Evolutionary conservation across 192 early-diverging fungal species (phyloP).

Genomic region (Coemansia sp.): DNA sequence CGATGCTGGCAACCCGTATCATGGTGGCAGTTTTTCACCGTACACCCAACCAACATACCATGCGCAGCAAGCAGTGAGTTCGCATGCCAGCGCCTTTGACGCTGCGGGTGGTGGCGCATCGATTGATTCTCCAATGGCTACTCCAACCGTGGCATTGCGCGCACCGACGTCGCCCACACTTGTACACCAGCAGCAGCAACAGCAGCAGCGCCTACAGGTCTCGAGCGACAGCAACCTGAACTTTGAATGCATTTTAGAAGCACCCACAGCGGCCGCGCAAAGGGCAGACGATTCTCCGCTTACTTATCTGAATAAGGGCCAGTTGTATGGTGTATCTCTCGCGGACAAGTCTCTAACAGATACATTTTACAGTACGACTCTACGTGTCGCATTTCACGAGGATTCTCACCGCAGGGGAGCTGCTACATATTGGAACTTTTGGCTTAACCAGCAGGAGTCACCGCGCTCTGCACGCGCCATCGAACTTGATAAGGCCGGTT

Average conservation of each 20-base stretch:
- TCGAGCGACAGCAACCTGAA: slow-evolving; percentile 24
- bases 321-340: slow-evolving; percentile 62
- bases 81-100: slow-evolving; percentile 19
- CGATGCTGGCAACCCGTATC: slow-evolving; percentile 22
- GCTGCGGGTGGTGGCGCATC: background rate
- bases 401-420: slow-evolving; percentile 68
- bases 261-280: slow-evolving; percentile 52
- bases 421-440: slow-evolving; percentile 71
- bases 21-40: slow-evolving; percentile 20
- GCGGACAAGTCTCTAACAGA: slow-evolving; percentile 58
- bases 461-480: slow-evolving; percentile 64
- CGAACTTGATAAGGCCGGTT: slow-evolving; percentile 67
- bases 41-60: slow-evolving; percentile 44
- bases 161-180: slow-evolving; percentile 14
- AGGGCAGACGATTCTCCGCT: slow-evolving; percentile 63
- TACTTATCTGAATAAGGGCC: slow-evolving; percentile 78
- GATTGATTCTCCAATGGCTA: slow-evolving; percentile 27
- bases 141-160: slow-evolving; percentile 20
- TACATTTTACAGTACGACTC: slow-evolving; percentile 58
- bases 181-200: slow-evolving; percentile 22
- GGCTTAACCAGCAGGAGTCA: slow-evolving; percentile 71
- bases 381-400: slow-evolving; percentile 75
- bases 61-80: slow-evolving; percentile 16
- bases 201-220: slow-evolving; percentile 9
- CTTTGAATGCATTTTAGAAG: slow-evolving; percentile 50